Evolutionary conservation across 257 asterid genomes (phyloP), one percentile per base, ranked within the genome.

Genomic region (Galeopsis tetrahit): DNA sequence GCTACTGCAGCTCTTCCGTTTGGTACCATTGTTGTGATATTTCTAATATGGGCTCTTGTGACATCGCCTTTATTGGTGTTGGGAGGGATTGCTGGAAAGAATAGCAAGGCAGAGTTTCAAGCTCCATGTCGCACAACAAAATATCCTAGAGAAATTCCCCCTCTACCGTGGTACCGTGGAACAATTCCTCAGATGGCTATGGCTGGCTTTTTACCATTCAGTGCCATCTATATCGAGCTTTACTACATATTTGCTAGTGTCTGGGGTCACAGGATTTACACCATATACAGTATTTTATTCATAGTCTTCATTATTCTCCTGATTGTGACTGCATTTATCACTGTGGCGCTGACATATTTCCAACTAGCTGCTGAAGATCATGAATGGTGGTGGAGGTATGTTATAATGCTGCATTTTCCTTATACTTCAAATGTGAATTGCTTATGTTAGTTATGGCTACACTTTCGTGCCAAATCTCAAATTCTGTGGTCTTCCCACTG

Each of bases 341-440:
- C 96, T 2, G 95, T 91, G 77, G 97, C 97, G 0, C 82, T 91
- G 83, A 89, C 96, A 7, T 91, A 91, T 64, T 91, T 91, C 80
- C 97, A 91, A 66, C 96, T 91, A 64, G 97, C 96, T 71, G 97
- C 97, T 48, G 97, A 91, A 85, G 97, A 90, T 70, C 97, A 91
- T 76, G 90, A 89, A 76, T 91, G 97, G 97, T 91, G 97, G 97
- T 91, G 97, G 97, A 91, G 97, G 97, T 91, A 85, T 73, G 83
- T 60, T 57, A 36, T n/a, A 5, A 38, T 68, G 42, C 73, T 73
- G 40, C 14, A 60, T 67, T 70, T 17, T 8, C 10, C 34, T 63
- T 32, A 74, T 10, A 15, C 9, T 35, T 71, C 9, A 13, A 44
- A 21, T 58, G 14, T 55, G 32, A 59, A 15, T 9, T n/a, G 10